Evolutionary conservation across 352 stramenopile species (phyloP).

Genomic region (Phytophthora ramorum): DNA sequence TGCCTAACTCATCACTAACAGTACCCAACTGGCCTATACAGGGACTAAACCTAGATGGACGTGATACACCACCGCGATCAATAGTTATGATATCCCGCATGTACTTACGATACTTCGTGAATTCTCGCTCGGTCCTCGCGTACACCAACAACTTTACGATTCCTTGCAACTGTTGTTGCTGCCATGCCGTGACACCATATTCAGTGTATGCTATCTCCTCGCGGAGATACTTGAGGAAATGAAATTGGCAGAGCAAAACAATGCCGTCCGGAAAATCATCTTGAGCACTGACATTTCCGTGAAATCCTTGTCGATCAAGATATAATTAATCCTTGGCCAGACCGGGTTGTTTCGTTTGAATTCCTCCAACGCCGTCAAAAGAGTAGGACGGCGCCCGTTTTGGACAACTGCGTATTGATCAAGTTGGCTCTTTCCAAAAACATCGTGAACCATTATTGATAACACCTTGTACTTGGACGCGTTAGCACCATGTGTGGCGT

Average conservation of each 20-base stretch:
- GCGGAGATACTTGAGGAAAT: constrained; percentile 29
- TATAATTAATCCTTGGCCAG: constrained; percentile 18
- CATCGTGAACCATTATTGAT: constrained; percentile 21
- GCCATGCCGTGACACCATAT: constrained; percentile 21
- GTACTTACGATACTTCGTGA: constrained; percentile 11
- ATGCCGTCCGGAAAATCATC: constrained; percentile 10
- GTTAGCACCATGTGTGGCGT: constrained; percentile 26
- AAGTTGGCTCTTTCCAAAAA: constrained; percentile 25
- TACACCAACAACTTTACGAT: constrained; percentile 24
- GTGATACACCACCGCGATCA: neutral
- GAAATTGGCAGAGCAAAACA: constrained; percentile 39
- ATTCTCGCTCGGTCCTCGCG: constrained; percentile 10
- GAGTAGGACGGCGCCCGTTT: constrained; percentile 23
- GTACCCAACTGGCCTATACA: neutral
- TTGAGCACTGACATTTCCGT: constrained; percentile 21
- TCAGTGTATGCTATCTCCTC: constrained; percentile 16
- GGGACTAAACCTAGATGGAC: neutral
- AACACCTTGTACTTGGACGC: constrained; percentile 27
- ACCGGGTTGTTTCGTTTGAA: constrained; percentile 32
- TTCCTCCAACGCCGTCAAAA: constrained; percentile 17
- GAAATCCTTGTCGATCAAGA: constrained; percentile 46
- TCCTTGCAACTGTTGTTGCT: constrained; percentile 23
- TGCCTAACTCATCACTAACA: neutral
- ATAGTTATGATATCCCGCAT: constrained; percentile 3
- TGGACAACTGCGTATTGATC: constrained; percentile 28